Conservation (phyloP, 2,329 filamentous ascomycete species). For the Fusarium circinatum region DNA sequence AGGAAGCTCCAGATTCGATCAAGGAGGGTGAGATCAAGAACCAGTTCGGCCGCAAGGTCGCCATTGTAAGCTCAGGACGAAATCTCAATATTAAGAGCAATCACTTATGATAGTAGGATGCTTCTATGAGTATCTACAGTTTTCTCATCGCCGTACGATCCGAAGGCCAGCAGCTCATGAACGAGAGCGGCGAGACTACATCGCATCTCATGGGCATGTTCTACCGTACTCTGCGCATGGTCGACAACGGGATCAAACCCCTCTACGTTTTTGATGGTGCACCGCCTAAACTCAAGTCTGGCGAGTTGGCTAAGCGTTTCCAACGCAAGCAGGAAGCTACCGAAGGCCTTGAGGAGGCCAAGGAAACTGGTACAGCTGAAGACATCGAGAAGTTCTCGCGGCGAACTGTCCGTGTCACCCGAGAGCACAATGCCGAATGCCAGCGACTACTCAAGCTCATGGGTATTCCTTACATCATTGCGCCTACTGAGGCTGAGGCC, state of each 20-base stretch:
- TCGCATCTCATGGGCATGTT: constrained; percentile 99
- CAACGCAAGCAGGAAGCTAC: constrained; percentile 93
- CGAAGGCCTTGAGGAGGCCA: constrained; percentile 91
- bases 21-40: constrained; percentile 99
- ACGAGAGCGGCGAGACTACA: constrained; percentile 93
- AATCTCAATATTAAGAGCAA: neutral
- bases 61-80: constrained; percentile 75
- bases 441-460: constrained; percentile 91
- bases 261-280: constrained; percentile 98
- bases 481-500: constrained; percentile 95
- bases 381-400: constrained; percentile 99
- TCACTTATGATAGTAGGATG: constrained; percentile 48
- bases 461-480: constrained; percentile 95
- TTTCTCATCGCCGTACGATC: constrained; percentile 98
- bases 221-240: constrained; percentile 97
- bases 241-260: constrained; percentile 98
- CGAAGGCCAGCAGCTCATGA: constrained; percentile 95
- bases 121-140: constrained; percentile 98
- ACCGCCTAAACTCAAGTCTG: constrained; percentile 96
- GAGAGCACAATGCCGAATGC: constrained; percentile 96
- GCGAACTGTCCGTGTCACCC: constrained; percentile 91
- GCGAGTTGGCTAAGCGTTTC: constrained; percentile 94
- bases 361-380: constrained; percentile 94
- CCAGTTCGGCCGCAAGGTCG: constrained; percentile 97
- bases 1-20: constrained; percentile 93